A percentile compares a stretch with the other conserved stretches of the same genome.
Conservation (phyloP, 306 rosid species). For the Betula pendula region DNA sequence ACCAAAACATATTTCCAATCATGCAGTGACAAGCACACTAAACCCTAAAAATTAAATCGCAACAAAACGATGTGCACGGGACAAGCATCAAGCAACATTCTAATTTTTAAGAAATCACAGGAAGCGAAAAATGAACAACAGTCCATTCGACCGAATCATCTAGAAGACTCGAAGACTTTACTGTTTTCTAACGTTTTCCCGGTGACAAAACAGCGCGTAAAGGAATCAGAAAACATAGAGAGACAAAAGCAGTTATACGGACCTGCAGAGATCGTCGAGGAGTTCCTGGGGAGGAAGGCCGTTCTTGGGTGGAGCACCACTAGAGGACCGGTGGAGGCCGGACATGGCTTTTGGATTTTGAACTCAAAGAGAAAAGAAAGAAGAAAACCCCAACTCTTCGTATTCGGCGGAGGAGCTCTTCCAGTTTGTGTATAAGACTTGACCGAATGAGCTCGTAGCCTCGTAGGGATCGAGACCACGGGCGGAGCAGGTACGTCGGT, state of each 20-base stretch:
- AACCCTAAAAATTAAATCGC: neutral
- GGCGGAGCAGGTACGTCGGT: no score
- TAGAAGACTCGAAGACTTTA: neutral
- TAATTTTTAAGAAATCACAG: no score
- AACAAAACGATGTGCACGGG: neutral
- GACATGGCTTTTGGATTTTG: constrained; percentile 51
- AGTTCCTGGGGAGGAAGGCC: constrained; percentile 91
- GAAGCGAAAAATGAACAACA: no score
- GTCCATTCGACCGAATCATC: neutral
- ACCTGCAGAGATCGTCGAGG: constrained; percentile 97
- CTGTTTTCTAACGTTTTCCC: constrained; percentile 11
- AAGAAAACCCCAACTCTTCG: neutral
- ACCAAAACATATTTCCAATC: neutral
- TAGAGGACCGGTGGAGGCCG: constrained; percentile 57
- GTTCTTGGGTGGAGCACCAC: constrained; percentile 62
- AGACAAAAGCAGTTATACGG: neutral
- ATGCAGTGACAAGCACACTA: neutral
- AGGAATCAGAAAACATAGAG: neutral
- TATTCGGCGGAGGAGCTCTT: no score
- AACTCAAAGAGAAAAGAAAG: constrained; percentile 16
- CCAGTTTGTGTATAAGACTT: no score
- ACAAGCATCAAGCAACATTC: neutral
- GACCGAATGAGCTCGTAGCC: no score
- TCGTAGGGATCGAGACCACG: no score
- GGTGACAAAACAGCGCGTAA: constrained; percentile 14